Base-by-base conservation (phyloP, 2,329 filamentous ascomycete genomes). In the Colletotrichum kahawae region DNA sequence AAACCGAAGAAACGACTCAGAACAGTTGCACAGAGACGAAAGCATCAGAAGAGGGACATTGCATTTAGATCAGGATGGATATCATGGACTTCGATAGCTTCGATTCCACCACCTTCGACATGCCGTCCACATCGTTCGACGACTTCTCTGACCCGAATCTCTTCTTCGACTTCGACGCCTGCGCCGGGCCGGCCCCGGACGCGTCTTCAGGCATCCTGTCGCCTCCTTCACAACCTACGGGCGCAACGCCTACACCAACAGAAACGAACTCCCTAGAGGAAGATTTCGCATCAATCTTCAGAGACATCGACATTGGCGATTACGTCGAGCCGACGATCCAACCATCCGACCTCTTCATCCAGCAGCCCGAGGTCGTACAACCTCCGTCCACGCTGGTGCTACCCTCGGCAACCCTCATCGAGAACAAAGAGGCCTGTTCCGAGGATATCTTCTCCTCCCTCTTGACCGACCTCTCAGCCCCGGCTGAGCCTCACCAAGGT, bases 101-200 rank as follows among this genome's bases (percentile, higher is more conserved):
- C 43, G 43, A 18, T 51, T 43, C 43, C 24, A 48, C 43, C 24
- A 48, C 16, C 12, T 38, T 38, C 18, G 60, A 66, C 60, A 31
- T 66, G 29, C 54, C 38, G 12, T 13, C 16, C 10, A 18, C 43
- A 3, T 54, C 43, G 14, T 75, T 67, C n/a, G 63, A 75, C 21
- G n/a, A 43, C 8, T 34, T 57, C 16, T 7, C 38, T 2, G 68
- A 71, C 2, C 54, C 43, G 4, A 16, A 54, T 16, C 43, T 36
- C 4, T 54, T 67, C 36, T 75, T 72, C 63, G 63, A 72, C 56
- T 62, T 71, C 7, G 69, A 75, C 56, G 56, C 56, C 56, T 72
- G 38, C 69, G 24, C 48, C n/a, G 63, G 63, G 69, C 69, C 27
- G 63, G 72, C 12, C 43, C 63, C 63, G 10, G 38, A 51, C 18